Conservation (phyloP, 768 basidiomycete species). For the Boletus rubropictus region DNA sequence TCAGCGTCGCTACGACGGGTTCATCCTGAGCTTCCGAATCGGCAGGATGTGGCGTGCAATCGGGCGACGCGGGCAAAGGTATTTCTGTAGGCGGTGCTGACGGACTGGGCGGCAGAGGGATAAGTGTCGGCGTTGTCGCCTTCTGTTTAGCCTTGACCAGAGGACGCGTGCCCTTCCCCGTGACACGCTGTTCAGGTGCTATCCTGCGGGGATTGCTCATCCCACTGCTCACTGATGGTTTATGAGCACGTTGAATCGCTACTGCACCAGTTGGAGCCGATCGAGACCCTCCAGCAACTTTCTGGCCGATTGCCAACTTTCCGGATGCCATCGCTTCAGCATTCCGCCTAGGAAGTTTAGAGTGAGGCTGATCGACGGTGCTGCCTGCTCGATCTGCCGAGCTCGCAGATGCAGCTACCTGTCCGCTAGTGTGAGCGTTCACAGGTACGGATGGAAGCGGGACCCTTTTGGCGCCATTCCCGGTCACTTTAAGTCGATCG, state of each 20-base stretch:
- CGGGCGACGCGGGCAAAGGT: constrained; percentile 20
- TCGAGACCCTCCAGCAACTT: constrained; percentile 4
- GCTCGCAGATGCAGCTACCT: not conserved
- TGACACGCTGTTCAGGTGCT: constrained; percentile 9
- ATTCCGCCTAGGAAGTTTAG: constrained; percentile 11
- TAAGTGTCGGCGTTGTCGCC: constrained; percentile 11
- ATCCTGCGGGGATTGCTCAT: not conserved
- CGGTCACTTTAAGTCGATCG: constrained; percentile 23
- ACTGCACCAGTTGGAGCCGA: not conserved
- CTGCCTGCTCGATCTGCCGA: not conserved
- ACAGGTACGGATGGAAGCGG: constrained; percentile 23
- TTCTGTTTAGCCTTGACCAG: constrained; percentile 11
- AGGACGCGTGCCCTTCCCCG: constrained; percentile 9
- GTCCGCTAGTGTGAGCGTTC: constrained; percentile 1
- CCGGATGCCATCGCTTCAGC: not conserved
- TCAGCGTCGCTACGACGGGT: not conserved
- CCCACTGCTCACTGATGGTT: constrained; percentile 8
- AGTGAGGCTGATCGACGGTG: constrained; percentile 1
- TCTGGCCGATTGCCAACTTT: constrained; percentile 9
- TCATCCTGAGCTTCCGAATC: constrained; percentile 5
- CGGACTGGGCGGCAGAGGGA: constrained; percentile 22
- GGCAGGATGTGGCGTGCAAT: not conserved
- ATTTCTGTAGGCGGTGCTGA: constrained; percentile 14
- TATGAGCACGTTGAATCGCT: constrained; percentile 8
- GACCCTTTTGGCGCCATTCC: constrained; percentile 30